These are phyloP conservation scores for Deinandra increscens DNA, from an alignment of 129 eudicot species.

Conservation along the genomic window DNA sequence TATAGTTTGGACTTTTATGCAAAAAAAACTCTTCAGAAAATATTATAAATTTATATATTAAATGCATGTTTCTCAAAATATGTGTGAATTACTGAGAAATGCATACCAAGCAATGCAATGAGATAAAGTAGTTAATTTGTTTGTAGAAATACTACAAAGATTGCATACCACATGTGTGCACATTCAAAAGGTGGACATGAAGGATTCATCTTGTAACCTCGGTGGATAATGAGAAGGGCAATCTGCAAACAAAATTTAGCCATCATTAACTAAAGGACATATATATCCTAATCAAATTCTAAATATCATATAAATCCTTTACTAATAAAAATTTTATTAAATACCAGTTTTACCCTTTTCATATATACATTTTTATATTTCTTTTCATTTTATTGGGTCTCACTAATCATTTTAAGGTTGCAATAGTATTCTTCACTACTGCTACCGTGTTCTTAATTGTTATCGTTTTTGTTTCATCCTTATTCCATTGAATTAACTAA, in stretches of 20 bases:
- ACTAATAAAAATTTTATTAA: too few species aligned
- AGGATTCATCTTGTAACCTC: slow-evolving; percentile 93
- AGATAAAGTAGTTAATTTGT: background rate
- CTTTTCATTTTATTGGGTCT: too few species aligned
- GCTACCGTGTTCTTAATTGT: too few species aligned
- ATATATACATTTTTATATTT: too few species aligned
- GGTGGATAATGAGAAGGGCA: slow-evolving; percentile 79
- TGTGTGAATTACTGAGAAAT: background rate
- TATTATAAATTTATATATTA: background rate
- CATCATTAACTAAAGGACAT: slow-evolving; percentile 21
- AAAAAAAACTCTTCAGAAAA: background rate
- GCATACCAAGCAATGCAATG: background rate
- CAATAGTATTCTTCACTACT: too few species aligned
- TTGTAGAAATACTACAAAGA: slow-evolving; percentile 14
- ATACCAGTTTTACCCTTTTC: too few species aligned
- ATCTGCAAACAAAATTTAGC: slow-evolving; percentile 55
- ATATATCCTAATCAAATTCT: too few species aligned
- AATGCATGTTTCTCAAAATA: background rate
- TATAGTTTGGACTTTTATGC: background rate
- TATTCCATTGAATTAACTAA: too few species aligned
- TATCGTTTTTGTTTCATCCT: too few species aligned
- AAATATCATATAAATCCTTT: too few species aligned
- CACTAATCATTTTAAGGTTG: too few species aligned
- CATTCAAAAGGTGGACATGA: slow-evolving; percentile 95
- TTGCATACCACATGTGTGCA: slow-evolving; percentile 89